phyloP scores from a whole-genome alignment of 139 green algal genomes.

The Mychonastes homosphaera region DNA sequence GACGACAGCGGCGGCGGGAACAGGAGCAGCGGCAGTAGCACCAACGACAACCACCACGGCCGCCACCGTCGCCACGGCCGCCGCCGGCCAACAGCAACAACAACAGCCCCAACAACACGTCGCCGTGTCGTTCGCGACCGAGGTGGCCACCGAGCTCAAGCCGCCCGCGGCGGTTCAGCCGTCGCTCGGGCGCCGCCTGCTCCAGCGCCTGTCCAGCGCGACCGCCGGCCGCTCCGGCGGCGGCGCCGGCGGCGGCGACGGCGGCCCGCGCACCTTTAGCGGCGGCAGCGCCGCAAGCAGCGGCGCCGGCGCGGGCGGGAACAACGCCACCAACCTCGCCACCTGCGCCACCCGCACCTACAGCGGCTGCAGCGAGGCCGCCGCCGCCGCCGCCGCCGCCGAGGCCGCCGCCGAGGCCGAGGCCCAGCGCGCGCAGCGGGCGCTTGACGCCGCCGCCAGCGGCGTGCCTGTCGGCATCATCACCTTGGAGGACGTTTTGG shows the following conservation, averaged over 20 bases:
- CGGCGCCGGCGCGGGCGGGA: background rate
- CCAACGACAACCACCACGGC: background rate
- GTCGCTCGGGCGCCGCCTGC: too few relatives aligned
- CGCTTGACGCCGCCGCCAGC: background rate
- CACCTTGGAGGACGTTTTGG: conserved; percentile 65
- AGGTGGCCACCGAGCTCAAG: conserved; percentile 1
- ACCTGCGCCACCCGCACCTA: background rate
- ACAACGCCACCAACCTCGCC: background rate
- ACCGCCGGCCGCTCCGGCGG: background rate
- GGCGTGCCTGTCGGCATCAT: conserved; percentile 45
- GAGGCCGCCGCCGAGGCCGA: background rate
- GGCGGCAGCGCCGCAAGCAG: too few relatives aligned
- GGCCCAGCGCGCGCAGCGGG: background rate
- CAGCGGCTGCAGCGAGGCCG: background rate
- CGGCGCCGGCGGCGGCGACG: background rate
- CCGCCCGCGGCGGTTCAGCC: background rate
- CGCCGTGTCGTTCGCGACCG: too few relatives aligned
- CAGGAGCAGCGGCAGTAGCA: too few relatives aligned
- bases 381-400: background rate
- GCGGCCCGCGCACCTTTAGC: background rate
- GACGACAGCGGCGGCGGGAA: too few relatives aligned
- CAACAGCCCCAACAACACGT: too few relatives aligned
- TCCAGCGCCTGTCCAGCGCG: background rate
- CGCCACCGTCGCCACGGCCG: background rate
- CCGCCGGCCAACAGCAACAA: too few relatives aligned